Base-by-base conservation (phyloP, 345 rosid genomes). In the Hirschfeldia incana region DNA sequence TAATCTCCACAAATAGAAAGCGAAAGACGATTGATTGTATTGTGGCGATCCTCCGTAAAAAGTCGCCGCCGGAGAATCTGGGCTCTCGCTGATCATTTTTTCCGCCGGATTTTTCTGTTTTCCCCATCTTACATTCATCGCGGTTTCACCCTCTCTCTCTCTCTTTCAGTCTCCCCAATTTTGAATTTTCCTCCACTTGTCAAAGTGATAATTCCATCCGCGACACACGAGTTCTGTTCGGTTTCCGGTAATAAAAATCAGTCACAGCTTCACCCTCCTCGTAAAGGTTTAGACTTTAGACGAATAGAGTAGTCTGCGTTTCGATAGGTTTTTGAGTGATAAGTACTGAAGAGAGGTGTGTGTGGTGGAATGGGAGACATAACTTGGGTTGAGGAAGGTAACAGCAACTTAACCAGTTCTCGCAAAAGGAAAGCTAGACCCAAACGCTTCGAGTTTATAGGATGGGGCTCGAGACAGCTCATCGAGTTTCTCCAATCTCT, bases 401-500 rank as follows among this genome's bases (percentile, higher is more conserved):
- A 70, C 21, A 51, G 29, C 34, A 65, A 71, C 7, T 30, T 33
- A 16, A 11, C 13, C 12, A 55, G 74, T 10, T 60, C 69, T 0
- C 55, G 76, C 66, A 90, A 85, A 78, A 86, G 90, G 71, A 91
- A 85, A 80, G 80, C 44, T 4, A 85, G 61, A 72, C 67, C 85
- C 0, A 88, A 84, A 85, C 84, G 84, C 53, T 27, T 76, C 70
- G 86, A 86, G 34, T 92, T 81, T 80, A 58, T 84, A 63, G 89
- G 97, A 32, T 92, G 97, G 97, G 97, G 92, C n/a, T 94, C 94
- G 1, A 87, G 78, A 28, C 89, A 83, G 3, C 94, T 94, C 11
- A 78, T 86, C 57, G 87, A 83, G 72, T 92, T 92, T 83, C 92
- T 94, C 16, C 57, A 84, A 17, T 84, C 85, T 0, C 77, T 89